These are phyloP conservation scores for Chlorokybus atmophyticus DNA, from an alignment of 139 green algal genomes.

Conservation along the genomic window DNA sequence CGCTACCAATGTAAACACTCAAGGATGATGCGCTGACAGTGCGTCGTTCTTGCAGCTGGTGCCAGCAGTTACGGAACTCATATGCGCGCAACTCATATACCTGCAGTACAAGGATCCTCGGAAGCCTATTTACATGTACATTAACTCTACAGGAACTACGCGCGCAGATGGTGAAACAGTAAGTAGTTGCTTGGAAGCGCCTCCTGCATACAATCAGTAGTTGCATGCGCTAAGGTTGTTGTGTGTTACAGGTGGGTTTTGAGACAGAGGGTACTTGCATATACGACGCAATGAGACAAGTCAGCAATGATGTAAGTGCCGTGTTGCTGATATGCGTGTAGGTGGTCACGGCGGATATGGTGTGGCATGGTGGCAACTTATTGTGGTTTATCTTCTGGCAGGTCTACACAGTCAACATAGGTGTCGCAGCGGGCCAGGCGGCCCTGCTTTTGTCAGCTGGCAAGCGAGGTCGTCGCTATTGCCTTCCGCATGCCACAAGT, in stretches of 20 bases:
- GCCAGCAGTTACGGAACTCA: constrained; percentile 69
- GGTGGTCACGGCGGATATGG: too few species aligned
- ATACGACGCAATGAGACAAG: constrained; percentile 72
- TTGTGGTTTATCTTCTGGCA: constrained; percentile 5
- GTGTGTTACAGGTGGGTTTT: constrained; percentile 48
- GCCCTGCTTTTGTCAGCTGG: constrained; percentile 70
- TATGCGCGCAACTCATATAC: constrained; percentile 75
- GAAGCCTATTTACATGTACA: constrained; percentile 75
- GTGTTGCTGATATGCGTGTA: neutral
- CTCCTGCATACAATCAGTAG: neutral
- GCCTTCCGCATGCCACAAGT: constrained; percentile 67
- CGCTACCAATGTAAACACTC: too few species aligned
- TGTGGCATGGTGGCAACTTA: too few species aligned
- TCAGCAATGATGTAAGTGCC: constrained; percentile 50
- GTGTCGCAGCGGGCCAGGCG: constrained; percentile 49
- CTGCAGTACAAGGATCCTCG: constrained; percentile 59
- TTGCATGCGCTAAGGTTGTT: neutral
- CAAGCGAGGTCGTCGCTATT: constrained; percentile 63
- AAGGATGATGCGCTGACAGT: too few species aligned
- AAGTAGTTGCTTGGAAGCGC: too few species aligned
- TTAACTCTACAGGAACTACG: constrained; percentile 74
- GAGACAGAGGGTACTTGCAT: constrained; percentile 76
- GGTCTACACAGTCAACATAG: constrained; percentile 33
- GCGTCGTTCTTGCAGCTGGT: constrained; percentile 58
- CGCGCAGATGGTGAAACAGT: constrained; percentile 66